Conservation (phyloP, 2,329 filamentous ascomycete genomes). For the Talaromyces sp. region DNA sequence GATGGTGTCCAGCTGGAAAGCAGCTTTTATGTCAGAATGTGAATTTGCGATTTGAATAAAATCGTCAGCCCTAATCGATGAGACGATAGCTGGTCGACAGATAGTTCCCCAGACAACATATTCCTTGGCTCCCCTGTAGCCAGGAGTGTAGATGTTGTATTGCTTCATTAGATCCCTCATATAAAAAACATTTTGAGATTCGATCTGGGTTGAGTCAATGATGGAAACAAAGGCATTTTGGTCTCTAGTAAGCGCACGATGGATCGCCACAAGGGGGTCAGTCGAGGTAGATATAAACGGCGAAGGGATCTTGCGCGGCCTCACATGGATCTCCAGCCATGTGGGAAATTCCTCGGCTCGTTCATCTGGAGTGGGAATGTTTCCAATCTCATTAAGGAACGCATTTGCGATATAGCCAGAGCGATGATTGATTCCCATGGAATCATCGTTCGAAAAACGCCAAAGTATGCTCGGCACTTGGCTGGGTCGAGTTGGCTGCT, state of each 20-base stretch:
- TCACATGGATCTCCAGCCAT: conserved; percentile 27
- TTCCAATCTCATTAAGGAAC: conserved; percentile 20
- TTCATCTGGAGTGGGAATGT: conserved; percentile 19
- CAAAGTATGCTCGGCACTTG: conserved; percentile 31
- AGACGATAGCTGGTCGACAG: conserved; percentile 27
- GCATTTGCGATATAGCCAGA: conserved; percentile 26
- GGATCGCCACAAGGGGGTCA: conserved; percentile 29
- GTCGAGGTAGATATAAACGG: conserved; percentile 36
- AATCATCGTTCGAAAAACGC: conserved; percentile 32
- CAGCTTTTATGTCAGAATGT: conserved; percentile 22
- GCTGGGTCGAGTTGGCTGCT: background rate
- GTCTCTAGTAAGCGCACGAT: conserved; percentile 27
- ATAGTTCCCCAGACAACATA: conserved; percentile 36
- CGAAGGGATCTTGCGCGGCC: conserved; percentile 20
- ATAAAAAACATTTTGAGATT: conserved; percentile 24
- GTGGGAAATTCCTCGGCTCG: conserved; percentile 21
- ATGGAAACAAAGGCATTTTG: conserved; percentile 29
- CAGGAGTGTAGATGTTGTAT: conserved; percentile 20
- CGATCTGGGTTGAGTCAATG: conserved; percentile 30
- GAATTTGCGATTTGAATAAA: conserved; percentile 23
- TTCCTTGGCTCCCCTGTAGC: conserved; percentile 31
- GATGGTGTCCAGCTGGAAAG: conserved; percentile 27
- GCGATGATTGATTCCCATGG: conserved; percentile 30
- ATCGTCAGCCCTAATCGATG: conserved; percentile 24
- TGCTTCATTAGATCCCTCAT: conserved; percentile 26